These are phyloP conservation scores for Kalmusia sp. DNA, from an alignment of 2,329 filamentous ascomycete species.

Conservation along the genomic window DNA sequence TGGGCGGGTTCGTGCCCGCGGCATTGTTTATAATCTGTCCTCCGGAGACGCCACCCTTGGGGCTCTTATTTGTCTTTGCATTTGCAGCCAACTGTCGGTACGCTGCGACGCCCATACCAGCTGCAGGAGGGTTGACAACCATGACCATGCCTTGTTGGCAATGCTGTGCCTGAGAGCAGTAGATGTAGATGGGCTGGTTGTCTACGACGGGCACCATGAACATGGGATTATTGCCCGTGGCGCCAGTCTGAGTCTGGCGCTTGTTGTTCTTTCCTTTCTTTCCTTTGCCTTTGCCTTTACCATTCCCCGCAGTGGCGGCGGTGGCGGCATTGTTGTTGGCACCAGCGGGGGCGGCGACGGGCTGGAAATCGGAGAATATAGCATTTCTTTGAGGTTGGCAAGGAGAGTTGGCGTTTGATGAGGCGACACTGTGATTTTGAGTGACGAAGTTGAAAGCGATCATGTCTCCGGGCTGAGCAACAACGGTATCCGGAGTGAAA, in stretches of 20 bases:
- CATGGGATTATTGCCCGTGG: constrained; percentile 30
- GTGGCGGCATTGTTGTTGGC: constrained; percentile 18
- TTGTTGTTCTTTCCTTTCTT: constrained; percentile 25
- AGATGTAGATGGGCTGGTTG: constrained; percentile 76
- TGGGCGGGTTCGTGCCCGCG: constrained; percentile 25
- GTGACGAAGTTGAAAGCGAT: constrained; percentile 33
- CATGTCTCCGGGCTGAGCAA: constrained; percentile 35
- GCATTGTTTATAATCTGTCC: constrained; percentile 28
- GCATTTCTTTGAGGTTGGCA: constrained; percentile 33
- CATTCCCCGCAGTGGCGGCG: constrained; percentile 12
- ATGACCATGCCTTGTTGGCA: constrained; percentile 77
- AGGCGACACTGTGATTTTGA: constrained; percentile 38
- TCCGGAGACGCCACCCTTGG: constrained; percentile 26
- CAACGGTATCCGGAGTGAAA: constrained; percentile 35
- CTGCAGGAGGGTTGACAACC: constrained; percentile 66
- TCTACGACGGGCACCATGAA: constrained; percentile 37
- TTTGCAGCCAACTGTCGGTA: constrained; percentile 32
- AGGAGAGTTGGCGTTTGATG: constrained; percentile 31
- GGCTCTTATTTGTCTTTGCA: constrained; percentile 33
- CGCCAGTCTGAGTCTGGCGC: constrained; percentile 28
- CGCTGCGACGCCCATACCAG: constrained; percentile 26
- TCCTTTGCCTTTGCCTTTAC: constrained; percentile 17
- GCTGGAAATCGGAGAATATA: constrained; percentile 38
- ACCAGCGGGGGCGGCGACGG: constrained; percentile 24
- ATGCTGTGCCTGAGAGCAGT: constrained; percentile 72